Percentiles rank a stretch among this genome's conserved stretches.
phyloP scores from a whole-genome alignment of 2,329 filamentous ascomycete genomes.

The Acarospora socialis region DNA sequence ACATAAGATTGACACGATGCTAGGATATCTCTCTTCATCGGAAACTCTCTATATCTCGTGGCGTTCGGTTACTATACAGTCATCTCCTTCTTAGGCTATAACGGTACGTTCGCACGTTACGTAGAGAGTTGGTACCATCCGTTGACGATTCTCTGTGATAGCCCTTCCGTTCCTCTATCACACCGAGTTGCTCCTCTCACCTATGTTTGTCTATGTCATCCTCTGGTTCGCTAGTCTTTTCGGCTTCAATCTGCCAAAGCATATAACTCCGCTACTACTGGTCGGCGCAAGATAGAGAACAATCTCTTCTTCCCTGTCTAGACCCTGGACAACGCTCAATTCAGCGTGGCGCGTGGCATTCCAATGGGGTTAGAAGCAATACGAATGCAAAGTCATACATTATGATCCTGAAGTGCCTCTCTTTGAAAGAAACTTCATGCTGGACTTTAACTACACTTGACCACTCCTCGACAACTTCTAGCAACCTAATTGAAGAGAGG shows the following conservation, averaged over 20 bases:
- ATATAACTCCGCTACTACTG: slow-evolving; percentile 37
- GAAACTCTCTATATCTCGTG: slow-evolving; percentile 52
- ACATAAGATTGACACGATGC: neutral
- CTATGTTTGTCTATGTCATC: slow-evolving; percentile 44
- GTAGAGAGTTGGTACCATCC: neutral
- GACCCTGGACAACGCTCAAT: too few species aligned
- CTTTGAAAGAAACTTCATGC: too few species aligned
- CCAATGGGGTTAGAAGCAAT: too few species aligned
- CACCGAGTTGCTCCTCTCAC: slow-evolving; percentile 49
- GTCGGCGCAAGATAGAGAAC: too few species aligned
- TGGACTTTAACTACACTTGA: too few species aligned
- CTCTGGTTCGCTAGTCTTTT: slow-evolving; percentile 43
- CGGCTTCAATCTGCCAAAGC: slow-evolving; percentile 36
- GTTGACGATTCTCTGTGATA: slow-evolving; percentile 15
- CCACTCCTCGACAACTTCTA: too few species aligned
- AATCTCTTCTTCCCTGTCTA: too few species aligned
- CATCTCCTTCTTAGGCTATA: slow-evolving; percentile 56
- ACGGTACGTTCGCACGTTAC: slow-evolving; percentile 26
- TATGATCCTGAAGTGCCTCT: too few species aligned
- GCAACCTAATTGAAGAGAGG: too few species aligned
- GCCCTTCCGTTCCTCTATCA: slow-evolving; percentile 53
- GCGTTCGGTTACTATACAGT: slow-evolving; percentile 53
- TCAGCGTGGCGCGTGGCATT: too few species aligned
- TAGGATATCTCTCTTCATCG: slow-evolving; percentile 43
- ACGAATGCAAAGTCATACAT: too few species aligned